Base-by-base conservation (phyloP, 2,329 filamentous ascomycete genomes). In the Nectriaceae sp. region DNA sequence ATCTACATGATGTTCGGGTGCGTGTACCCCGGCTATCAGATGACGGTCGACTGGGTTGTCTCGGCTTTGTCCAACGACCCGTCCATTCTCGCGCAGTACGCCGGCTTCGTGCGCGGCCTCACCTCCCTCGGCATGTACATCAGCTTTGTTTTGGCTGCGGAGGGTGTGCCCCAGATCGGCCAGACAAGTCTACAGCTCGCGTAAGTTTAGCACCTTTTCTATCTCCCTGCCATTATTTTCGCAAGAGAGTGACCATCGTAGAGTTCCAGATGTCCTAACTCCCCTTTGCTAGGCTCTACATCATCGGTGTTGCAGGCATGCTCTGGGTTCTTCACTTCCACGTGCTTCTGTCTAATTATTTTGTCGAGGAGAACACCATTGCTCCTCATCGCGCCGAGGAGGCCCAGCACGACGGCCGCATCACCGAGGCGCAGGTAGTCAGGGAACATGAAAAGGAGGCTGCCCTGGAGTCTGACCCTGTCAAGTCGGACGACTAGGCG, bases 241-340 rank as follows among this genome's bases (percentile, higher is more conserved):
- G n/a, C n/a, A n/a, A n/a, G n/a, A n/a, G n/a, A n/a, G n/a, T n/a
- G n/a, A n/a, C n/a, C n/a, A n/a, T n/a, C n/a, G n/a, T n/a, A n/a
- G n/a, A n/a, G n/a, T n/a, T n/a, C n/a, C n/a, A n/a, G n/a, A n/a
- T n/a, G 18, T 42, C 16, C 6, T 10, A 16, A 41, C 39, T 41
- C 15, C 24, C 22, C 11, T 18, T 18, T 41, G 3, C n/a, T n/a
- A 41, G 39, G n/a, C 39, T 41, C 21, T 41, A 41, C 15, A 16
- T 41, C 3, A 5, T 41, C 4, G 39, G 39, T 3, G 29, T 41
- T 18, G 21, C 11, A 19, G 39, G 39, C 11, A 41, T 41, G 5
- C 21, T 41, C 21, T 41, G 39, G 39, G 39, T 41, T n/a, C 39
- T 41, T 29, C 16, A 24, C 5, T 41, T 41, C 39, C 39, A 41